phyloP scores from a whole-genome alignment of 108 stramenopile species.

The Schizochytrium sp. region DNA sequence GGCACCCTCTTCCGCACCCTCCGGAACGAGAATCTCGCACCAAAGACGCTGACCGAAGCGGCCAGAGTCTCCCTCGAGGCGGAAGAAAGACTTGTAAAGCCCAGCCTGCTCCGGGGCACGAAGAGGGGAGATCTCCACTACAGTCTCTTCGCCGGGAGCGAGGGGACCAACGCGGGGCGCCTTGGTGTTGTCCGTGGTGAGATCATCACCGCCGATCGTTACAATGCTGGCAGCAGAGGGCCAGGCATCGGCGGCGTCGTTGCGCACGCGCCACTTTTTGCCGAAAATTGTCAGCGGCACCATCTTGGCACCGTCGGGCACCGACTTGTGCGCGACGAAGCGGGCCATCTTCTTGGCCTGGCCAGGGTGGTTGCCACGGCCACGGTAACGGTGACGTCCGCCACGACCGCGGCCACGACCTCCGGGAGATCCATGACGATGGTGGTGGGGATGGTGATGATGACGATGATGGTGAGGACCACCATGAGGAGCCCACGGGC shows the following conservation, averaged over 20 bases:
- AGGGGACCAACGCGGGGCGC: neutral
- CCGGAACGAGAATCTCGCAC: neutral
- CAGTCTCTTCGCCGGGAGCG: neutral
- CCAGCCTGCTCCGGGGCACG: neutral
- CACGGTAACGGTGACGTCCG: neutral
- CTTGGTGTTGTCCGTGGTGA: neutral
- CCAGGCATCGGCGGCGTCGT: neutral
- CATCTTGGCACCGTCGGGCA: neutral
- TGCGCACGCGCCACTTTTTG: neutral
- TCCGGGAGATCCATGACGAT: neutral
- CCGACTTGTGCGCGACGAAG: neutral
- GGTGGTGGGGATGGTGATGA: neutral
- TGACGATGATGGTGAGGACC: neutral
- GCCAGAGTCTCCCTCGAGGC: neutral
- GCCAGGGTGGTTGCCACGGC: neutral
- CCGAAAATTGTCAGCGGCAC: neutral
- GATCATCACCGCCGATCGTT: neutral
- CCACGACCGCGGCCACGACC: neutral
- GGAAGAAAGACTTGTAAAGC: neutral
- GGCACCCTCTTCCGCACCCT: neutral
- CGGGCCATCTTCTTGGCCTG: neutral
- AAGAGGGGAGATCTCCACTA: neutral
- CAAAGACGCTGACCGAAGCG: slow-evolving; percentile 1
- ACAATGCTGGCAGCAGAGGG: neutral
- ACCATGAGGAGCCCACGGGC: neutral